Evolutionary conservation across 2,329 filamentous ascomycete genomes (phyloP), one percentile per base, ranked within the genome.

Genomic region (Tolypocladium tundrense): DNA sequence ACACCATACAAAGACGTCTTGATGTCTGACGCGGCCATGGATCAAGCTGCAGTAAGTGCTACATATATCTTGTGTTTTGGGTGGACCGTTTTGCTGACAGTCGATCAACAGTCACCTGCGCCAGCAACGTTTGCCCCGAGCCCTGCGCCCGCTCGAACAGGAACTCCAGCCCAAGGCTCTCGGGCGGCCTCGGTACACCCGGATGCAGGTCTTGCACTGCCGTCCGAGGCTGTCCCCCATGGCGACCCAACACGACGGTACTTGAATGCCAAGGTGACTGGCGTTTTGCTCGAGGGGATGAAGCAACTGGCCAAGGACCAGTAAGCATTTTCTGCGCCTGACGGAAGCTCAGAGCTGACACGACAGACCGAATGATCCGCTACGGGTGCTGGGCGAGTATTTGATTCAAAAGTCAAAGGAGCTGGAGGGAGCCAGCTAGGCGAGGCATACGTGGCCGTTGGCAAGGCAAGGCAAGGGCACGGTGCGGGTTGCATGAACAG

Each of bases 221-320:
- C 85, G 1, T 72, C 79, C 14, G 81, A 87, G 66, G 79, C 84
- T 16, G 78, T 82, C 1, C 72, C 79, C 1, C 85, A 90, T 66
- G 87, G 88, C 53, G 88, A 87, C 27, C 84, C 86, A 1, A 84
- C 84, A 6, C 81, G 88, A 51, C 80, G 83, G 65, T 91, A 90
- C 69, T 72, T 91, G 64, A 91, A 91, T 67, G 78, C 80, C 54
- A 88, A 85, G 65, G 81, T 91, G 45, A 88, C 87, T 0, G 82
- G 82, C 1, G 79, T 82, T 33, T 67, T 91, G 59, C 73, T 91
- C 43, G 87, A 91, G 65, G 88, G 87, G 31, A 88, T 91, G 86
- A 91, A 90, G 74, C 72, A 80, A 57, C 69, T 91, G 60, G 86
- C 86, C 5, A 85, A 82, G 63, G 85, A 90, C 48, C 83, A 87